Evolutionary conservation across 306 rosid genomes (phyloP).

Genomic region (Begonia masoniana): DNA sequence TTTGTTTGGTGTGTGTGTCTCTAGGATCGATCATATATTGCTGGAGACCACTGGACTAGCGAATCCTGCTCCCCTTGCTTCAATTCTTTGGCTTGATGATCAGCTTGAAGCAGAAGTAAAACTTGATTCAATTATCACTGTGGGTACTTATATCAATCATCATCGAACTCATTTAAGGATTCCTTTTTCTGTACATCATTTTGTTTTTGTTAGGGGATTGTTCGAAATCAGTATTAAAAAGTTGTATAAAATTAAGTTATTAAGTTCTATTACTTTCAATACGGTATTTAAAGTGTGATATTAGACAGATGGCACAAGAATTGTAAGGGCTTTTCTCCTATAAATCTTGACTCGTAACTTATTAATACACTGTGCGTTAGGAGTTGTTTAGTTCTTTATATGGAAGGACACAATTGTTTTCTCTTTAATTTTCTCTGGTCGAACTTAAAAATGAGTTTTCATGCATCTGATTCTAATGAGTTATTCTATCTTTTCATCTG

Average conservation of each 20-base stretch:
- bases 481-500: not conserved
- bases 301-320: too few species aligned
- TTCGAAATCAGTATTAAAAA: too few species aligned
- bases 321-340: too few species aligned
- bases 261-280: too few species aligned
- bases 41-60: conserved; percentile 97
- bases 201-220: too few species aligned
- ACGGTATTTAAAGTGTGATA: too few species aligned
- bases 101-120: conserved; percentile 72
- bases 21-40: conserved; percentile 84
- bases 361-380: not conserved
- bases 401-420: not conserved
- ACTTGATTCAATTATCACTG: conserved; percentile 90
- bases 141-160: conserved; percentile 20
- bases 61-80: conserved; percentile 97
- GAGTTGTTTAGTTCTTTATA: not conserved
- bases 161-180: too few species aligned
- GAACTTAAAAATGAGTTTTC: not conserved
- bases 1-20: conserved; percentile 5
- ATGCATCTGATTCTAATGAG: not conserved
- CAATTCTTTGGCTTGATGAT: conserved; percentile 93
- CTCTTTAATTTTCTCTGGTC: not conserved
- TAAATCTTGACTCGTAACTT: too few species aligned
- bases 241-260: too few species aligned
- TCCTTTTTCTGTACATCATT: too few species aligned